Base-by-base conservation (phyloP, 306 rosid species). In the Cucurbita argyrosperma region DNA sequence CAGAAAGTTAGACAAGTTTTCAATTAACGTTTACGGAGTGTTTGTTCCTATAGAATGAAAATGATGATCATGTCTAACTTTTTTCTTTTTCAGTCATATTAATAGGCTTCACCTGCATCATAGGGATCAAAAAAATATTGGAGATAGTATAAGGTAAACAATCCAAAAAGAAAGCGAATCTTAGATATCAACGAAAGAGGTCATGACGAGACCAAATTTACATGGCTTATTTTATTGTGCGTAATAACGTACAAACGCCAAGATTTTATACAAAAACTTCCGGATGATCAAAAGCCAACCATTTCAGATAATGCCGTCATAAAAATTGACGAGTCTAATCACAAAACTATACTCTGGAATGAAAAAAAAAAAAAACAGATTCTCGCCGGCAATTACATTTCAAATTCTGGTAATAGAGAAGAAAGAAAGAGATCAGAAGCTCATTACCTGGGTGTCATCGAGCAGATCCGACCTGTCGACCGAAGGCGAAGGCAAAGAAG, bases 401-500 rank as follows among this genome's bases (percentile, higher is more conserved):
- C 50, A 54, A 49, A 30, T 15, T 52, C 30, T 52, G 58, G 53
- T 53, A 26, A 43, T 52, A 14, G 21, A 69, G 14, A 7, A 72
- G 35, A 55, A 55, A 6, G 16, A 37, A 30, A 63, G 12, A 40
- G 74, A 62, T 39, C 14, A 18, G 5, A 52, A 55, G 68, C 45
- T 35, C 46, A 49, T 18, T 84, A 92, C 98, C 78, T 81, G 88
- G 57, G 80, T 66, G 39, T 78, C 89, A 50, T 77, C 49, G 52
- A 10, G 74, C 78, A 80, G 83, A 59, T 85, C 88, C 65, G 90
- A 87, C 88, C 88, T 79, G 40, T 67, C 62, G 71, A 87, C 85
- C 5, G 96, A 88, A 10, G 84, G 83, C 2, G 92, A 84, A 57
- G 87, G 86, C 74, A 80, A 82, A 64, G 87, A 80, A 64, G 84